These are phyloP conservation scores for Aspergillus kassunensis DNA, from an alignment of 495 filamentous ascomycete genomes.

Conservation along the genomic window DNA sequence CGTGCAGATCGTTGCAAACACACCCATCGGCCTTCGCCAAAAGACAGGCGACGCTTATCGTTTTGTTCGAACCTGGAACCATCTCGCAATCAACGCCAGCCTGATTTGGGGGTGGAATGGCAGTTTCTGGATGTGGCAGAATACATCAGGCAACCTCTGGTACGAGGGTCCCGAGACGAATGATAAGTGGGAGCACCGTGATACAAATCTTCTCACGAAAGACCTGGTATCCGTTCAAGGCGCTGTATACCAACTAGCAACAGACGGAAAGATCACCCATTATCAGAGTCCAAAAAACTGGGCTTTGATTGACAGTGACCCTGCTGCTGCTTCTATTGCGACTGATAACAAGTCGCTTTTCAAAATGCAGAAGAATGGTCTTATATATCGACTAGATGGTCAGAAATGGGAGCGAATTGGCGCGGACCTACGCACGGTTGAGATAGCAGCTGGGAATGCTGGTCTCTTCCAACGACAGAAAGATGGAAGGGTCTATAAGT, in stretches of 20 bases:
- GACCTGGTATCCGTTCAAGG: background rate
- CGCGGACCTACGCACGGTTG: background rate
- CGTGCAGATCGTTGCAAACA: slow-evolving; percentile 1
- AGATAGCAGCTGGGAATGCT: slow-evolving; percentile 1
- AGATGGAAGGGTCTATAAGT: background rate
- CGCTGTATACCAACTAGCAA: background rate
- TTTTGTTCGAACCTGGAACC: background rate
- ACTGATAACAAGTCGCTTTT: background rate
- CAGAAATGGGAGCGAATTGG: too few species aligned
- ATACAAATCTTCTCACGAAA: background rate
- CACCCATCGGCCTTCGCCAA: background rate
- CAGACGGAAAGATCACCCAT: background rate
- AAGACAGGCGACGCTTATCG: background rate
- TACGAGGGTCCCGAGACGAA: slow-evolving; percentile 3
- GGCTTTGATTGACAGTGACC: background rate
- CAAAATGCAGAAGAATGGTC: background rate
- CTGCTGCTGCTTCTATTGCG: background rate
- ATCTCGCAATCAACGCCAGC: background rate
- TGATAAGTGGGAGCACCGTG: background rate
- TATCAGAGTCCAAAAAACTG: background rate
- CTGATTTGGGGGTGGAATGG: slow-evolving; percentile 1
- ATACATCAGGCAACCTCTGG: background rate
- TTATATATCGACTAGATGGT: too few species aligned
- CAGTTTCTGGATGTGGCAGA: slow-evolving; percentile 5
- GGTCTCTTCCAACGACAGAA: background rate